Evolutionary conservation across 352 stramenopile genomes (phyloP).

Genomic region (Phytophthora hybrid): DNA sequence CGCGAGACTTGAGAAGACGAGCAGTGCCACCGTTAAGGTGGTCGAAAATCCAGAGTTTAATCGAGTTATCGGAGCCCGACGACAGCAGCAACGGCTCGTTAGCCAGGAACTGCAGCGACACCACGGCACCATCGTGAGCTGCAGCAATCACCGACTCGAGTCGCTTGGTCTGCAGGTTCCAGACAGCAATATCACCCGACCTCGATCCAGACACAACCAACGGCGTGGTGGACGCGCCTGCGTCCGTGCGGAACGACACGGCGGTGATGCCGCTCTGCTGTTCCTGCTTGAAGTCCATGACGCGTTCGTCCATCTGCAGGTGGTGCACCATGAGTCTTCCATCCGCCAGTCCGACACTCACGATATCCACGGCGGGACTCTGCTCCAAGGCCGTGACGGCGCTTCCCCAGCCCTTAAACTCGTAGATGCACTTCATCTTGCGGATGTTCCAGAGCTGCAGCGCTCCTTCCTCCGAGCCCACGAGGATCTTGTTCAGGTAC

Average conservation of each 20-base stretch:
- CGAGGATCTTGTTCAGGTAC: conserved; percentile 95
- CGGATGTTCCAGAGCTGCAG: conserved; percentile 93
- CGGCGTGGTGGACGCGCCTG: conserved; percentile 55
- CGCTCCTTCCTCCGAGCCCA: conserved; percentile 84
- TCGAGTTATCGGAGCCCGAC: conserved; percentile 88
- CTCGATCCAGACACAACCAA: conserved; percentile 75
- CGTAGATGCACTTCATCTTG: conserved; percentile 90
- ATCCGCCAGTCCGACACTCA: conserved; percentile 85
- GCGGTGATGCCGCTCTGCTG: conserved; percentile 84
- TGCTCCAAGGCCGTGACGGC: conserved; percentile 83
- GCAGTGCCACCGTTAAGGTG: conserved; percentile 77
- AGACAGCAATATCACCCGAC: conserved; percentile 89
- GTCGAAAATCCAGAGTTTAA: conserved; percentile 96
- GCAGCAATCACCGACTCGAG: conserved; percentile 83
- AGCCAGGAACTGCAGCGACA: conserved; percentile 83
- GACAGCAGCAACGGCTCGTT: conserved; percentile 92
- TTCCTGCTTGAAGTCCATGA: conserved; percentile 86
- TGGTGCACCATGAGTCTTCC: conserved; percentile 89
- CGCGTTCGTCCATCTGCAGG: conserved; percentile 82
- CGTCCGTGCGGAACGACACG: conserved; percentile 91
- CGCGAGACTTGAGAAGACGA: conserved; percentile 90
- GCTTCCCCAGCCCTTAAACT: conserved; percentile 79
- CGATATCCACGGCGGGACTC: conserved; percentile 91
- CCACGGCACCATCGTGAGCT: conserved; percentile 83
- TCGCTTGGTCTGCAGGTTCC: conserved; percentile 91